phyloP scores from a whole-genome alignment of 345 rosid genomes.

The Crucihimalaya himalaica region DNA sequence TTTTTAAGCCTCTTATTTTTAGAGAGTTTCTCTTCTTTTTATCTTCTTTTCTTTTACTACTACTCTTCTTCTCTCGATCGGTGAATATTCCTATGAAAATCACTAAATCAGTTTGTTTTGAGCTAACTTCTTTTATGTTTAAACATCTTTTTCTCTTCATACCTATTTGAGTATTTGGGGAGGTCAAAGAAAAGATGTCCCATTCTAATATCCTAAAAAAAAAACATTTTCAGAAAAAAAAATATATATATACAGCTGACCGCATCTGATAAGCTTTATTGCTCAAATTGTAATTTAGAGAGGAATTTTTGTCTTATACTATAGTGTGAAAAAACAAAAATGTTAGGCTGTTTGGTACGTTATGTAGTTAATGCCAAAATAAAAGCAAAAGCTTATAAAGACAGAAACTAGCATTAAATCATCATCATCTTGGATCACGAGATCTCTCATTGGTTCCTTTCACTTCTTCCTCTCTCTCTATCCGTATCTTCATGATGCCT shows the following conservation, averaged over 20 bases:
- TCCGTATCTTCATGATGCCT: slow-evolving; percentile 33
- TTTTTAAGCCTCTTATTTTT: slow-evolving; percentile 11
- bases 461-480: slow-evolving; percentile 25
- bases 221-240: not conserved
- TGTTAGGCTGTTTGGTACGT: slow-evolving; percentile 40
- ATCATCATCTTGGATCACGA: slow-evolving; percentile 48
- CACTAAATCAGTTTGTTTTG: not conserved
- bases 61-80: not conserved
- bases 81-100: not conserved
- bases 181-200: not conserved
- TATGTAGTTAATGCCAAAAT: slow-evolving; percentile 28
- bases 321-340: slow-evolving; percentile 1
- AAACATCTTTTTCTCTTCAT: not conserved
- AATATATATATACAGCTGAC: not conserved
- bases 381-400: slow-evolving; percentile 34
- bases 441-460: slow-evolving; percentile 42
- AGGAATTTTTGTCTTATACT: slow-evolving; percentile 35
- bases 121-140: not conserved
- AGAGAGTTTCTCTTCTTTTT: not conserved
- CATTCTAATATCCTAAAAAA: not conserved
- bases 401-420: slow-evolving; percentile 35
- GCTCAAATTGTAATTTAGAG: slow-evolving; percentile 13
- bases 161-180: not conserved
- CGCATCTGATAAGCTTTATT: slow-evolving; percentile 12
- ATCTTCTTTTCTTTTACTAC: not conserved